A percentile compares a stretch with the other conserved stretches of the same genome.
These are phyloP conservation scores for Dictyophora rubrovolvata DNA, from an alignment of 768 basidiomycete genomes.

Conservation along the genomic window DNA sequence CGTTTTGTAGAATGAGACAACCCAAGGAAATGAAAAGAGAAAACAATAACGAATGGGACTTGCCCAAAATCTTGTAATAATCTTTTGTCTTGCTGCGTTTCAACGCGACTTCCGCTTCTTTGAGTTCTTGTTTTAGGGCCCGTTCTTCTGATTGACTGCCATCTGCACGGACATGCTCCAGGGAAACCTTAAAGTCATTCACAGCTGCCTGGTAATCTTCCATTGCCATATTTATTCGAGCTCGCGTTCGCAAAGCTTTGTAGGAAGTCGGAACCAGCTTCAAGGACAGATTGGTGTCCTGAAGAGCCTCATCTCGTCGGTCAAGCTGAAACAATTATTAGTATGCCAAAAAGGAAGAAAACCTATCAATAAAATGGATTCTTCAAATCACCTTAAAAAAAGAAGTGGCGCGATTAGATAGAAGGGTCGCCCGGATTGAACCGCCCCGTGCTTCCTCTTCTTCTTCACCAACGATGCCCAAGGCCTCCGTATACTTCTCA, in stretches of 20 bases:
- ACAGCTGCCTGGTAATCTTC: conserved; percentile 67
- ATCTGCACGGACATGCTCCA: conserved; percentile 60
- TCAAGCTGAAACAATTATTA: conserved; percentile 36
- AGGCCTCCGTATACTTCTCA: conserved; percentile 57
- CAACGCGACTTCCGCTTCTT: conserved; percentile 70
- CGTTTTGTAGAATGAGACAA: neutral
- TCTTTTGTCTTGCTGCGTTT: conserved; percentile 89
- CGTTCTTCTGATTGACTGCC: conserved; percentile 53
- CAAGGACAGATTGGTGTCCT: conserved; percentile 62
- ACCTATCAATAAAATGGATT: conserved; percentile 9
- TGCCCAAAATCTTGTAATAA: conserved; percentile 70
- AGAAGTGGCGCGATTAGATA: conserved; percentile 80
- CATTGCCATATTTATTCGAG: conserved; percentile 63
- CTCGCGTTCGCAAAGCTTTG: conserved; percentile 82
- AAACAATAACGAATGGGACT: neutral
- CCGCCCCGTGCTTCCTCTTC: conserved; percentile 73
- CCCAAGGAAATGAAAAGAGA: neutral
- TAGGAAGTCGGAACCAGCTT: conserved; percentile 53
- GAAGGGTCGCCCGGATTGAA: conserved; percentile 65
- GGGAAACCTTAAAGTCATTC: conserved; percentile 69
- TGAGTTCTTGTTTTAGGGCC: conserved; percentile 53
- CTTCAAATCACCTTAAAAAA: conserved; percentile 50
- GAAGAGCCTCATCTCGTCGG: conserved; percentile 55
- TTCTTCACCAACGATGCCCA: conserved; percentile 61
- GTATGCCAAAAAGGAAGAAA: neutral